Evolutionary conservation across 2,329 filamentous ascomycete species (phyloP), one percentile per base, ranked within the genome.

Genomic region (Aspergillus nomiae): DNA sequence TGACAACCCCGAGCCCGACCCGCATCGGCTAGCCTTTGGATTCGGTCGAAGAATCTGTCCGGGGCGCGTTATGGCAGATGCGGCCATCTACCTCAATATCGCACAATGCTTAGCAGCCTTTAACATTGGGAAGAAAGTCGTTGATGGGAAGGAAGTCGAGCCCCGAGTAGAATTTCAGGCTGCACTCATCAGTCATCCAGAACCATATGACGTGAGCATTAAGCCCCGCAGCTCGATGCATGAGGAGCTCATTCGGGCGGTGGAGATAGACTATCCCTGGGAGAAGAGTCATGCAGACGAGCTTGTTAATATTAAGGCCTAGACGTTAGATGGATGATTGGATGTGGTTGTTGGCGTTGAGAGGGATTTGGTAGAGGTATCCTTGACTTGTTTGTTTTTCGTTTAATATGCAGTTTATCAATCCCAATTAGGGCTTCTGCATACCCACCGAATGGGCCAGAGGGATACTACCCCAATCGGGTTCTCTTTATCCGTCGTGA

Each of bases 1-100:
- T 1, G 69, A 67, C 0, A 64, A 74, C 1, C 71, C 76, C 0
- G 79, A 82, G 61, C 76, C 73, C 12, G 77, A 80, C 59, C 78
- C 79, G 6, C 69, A 73, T 3, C 69, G 70, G 4, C 58, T 71
- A 8, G 63, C 66, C 0, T 71, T 72, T n/a, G 69, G 70, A 1
- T 71, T 69, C 43, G 70, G 69, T 0, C 66, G 69, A 4, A 59
- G 69, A 12, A 54, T 65, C 11, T 72, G 70, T 21, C 70, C 70
- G 8, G 70, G 70, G 0, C 62, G 65, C 16, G 63, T 58, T 12
- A 41, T 71, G 32, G 70, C 69, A 6, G 67, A 71, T 21, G 26
- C 56, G 1, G 67, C 67, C 21, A 46, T 72, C 3, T 71, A 64
- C 38, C 56, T 71, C 16, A 66, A 60, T 1, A 28, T 71, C 4